A percentile compares a stretch with the other conserved stretches of the same genome.
Conservation (phyloP, 164 flowering plant genomes). For the Dillenia suffruticosa region DNA sequence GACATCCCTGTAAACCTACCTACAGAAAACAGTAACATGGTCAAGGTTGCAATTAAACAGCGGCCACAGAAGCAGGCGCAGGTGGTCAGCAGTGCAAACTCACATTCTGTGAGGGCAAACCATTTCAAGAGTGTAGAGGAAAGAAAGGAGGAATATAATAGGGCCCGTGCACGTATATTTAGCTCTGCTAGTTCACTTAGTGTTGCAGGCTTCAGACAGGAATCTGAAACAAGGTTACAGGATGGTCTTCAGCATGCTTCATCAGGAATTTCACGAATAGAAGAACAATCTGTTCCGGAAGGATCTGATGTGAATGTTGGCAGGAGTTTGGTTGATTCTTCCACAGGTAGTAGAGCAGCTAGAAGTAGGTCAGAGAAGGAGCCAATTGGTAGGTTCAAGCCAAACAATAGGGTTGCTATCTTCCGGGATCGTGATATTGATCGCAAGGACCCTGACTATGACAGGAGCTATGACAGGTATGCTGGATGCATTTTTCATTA, state of each 20-base stretch:
- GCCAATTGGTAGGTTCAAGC: constrained; percentile 56
- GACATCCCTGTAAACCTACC: constrained; percentile 83
- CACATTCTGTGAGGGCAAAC: constrained; percentile 44
- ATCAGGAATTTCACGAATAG: constrained; percentile 33
- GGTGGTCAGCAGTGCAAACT: constrained; percentile 20
- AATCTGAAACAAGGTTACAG: constrained; percentile 36
- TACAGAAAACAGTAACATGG: constrained; percentile 43
- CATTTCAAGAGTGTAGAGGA: constrained; percentile 87
- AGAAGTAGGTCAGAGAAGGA: constrained; percentile 70
- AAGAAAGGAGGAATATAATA: constrained; percentile 92
- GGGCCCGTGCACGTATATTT: constrained; percentile 93
- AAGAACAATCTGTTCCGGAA: constrained; percentile 45
- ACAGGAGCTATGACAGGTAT: constrained; percentile 92
- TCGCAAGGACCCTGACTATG: constrained; percentile 92
- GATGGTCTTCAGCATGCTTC: constrained; percentile 43
- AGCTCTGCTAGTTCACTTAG: constrained; percentile 38
- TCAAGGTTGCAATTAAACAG: constrained; percentile 89
- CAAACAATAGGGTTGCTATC: constrained; percentile 86
- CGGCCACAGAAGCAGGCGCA: constrained; percentile 64
- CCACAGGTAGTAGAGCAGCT: constrained; percentile 51
- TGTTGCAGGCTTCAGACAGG: constrained; percentile 34
- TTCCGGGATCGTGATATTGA: constrained; percentile 94
- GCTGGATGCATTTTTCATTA: neutral
- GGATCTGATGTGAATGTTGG: constrained; percentile 44
- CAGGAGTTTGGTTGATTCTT: constrained; percentile 50